These are phyloP conservation scores for Cordyceps fumosorosea DNA, from an alignment of 2,329 filamentous ascomycete species.

Conservation along the genomic window DNA sequence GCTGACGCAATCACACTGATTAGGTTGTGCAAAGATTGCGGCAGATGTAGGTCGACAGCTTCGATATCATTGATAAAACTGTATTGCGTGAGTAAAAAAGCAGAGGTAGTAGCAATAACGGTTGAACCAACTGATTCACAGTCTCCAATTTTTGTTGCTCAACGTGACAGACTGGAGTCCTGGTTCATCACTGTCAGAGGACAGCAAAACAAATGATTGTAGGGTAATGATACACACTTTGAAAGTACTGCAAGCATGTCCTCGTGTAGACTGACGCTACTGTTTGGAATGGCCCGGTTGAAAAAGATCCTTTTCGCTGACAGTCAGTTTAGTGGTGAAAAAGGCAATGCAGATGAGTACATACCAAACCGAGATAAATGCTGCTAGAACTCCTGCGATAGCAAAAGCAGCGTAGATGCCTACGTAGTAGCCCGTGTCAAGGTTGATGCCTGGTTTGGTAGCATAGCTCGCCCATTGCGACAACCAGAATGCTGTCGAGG, in stretches of 20 bases:
- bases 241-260: background rate
- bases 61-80: constrained; percentile 4
- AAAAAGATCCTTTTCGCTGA: background rate
- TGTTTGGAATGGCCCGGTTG: background rate
- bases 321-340: background rate
- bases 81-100: background rate
- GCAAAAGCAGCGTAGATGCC: background rate
- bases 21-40: background rate
- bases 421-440: background rate
- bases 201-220: background rate
- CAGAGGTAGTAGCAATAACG: background rate
- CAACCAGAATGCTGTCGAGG: constrained; percentile 3
- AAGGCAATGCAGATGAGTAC: background rate
- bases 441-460: background rate
- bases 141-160: background rate
- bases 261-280: background rate
- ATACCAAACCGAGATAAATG: no score
- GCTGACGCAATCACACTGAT: background rate
- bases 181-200: background rate
- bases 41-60: constrained; percentile 1
- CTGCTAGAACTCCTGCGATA: background rate
- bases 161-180: background rate
- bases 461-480: background rate
- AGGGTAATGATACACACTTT: background rate
- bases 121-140: background rate